phyloP scores from a whole-genome alignment of 441 rosid species.

The Iberis amara region DNA sequence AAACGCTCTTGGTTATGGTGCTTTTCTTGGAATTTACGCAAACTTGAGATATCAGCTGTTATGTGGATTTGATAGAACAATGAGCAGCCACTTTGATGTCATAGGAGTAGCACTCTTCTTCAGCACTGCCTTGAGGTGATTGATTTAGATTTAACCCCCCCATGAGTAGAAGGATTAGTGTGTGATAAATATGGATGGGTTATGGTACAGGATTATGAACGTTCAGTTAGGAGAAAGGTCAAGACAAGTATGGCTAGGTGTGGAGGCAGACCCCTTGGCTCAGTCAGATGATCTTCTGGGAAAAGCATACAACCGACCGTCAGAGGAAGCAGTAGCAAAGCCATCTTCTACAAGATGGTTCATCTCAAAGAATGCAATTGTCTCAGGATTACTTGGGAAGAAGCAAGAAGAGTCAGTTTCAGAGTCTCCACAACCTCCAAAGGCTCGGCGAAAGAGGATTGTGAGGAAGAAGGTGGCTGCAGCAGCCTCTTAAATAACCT shows the following conservation, averaged over 20 bases:
- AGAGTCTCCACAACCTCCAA: conserved; percentile 53
- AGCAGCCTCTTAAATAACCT: conserved; percentile 25
- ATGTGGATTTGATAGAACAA: conserved; percentile 70
- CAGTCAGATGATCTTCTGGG: conserved; percentile 62
- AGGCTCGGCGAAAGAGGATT: conserved; percentile 71
- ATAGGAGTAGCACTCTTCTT: conserved; percentile 83
- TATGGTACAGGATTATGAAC: conserved; percentile 63
- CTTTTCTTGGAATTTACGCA: conserved; percentile 86
- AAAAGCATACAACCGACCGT: conserved; percentile 63
- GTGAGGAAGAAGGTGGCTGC: conserved; percentile 81
- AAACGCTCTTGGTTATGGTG: conserved; percentile 81
- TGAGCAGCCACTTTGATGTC: conserved; percentile 80
- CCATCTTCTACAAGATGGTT: conserved; percentile 74
- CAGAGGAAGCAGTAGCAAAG: conserved; percentile 33
- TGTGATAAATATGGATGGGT: conserved; percentile 20
- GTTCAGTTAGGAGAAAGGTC: conserved; percentile 65
- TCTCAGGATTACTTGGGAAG: conserved; percentile 78
- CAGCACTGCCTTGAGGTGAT: conserved; percentile 84
- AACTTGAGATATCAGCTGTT: conserved; percentile 83
- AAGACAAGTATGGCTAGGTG: conserved; percentile 84
- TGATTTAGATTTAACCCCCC: no score
- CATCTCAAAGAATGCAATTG: conserved; percentile 71
- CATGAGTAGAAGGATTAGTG: conserved; percentile 8
- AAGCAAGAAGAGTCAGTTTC: conserved; percentile 51
- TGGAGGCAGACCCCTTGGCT: conserved; percentile 80